Evolutionary conservation across 2,329 filamentous ascomycete genomes (phyloP), one percentile per base, ranked within the genome.

Genomic region (Colletotrichum navitas): DNA sequence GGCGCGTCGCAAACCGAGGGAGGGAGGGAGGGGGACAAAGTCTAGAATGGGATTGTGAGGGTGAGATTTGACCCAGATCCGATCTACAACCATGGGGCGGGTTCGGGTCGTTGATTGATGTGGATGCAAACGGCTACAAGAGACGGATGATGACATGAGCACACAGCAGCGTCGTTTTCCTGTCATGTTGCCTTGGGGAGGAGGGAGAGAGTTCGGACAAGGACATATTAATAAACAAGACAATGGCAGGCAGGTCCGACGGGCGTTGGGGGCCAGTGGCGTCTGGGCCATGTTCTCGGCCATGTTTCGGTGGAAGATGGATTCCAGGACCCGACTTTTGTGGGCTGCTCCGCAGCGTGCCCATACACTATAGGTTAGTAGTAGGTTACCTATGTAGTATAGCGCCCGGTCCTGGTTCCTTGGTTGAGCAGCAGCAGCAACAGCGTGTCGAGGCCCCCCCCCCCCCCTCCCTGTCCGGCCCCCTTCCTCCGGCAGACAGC

Each of bases 201-300:
- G 21, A 16, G 39, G 39, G 39, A 21, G 8, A 11, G 21, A n/a
- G 76, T 78, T 82, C 80, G 81, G 81, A 79, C 79, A 82, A 74
- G 79, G 81, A 81, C 80, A 81, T 59, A 75, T 3, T 10, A 39
- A 39, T 1, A 76, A 75, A 79, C 79, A 81, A 76, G 7, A 77
- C 39, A 77, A 24, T 5, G n/a, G 76, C 76, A 75, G n/a, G 76
- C 76, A 75, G 76, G 76, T 34, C 56, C 43, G 51, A 29, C 24
- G 47, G 55, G 45, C 26, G 43, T 74, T 73, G 41, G 74, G 76
- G 76, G 76, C 77, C 79, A 78, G 77, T 70, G 56, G 68, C 71
- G 62, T 72, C 72, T 76, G 72, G 73, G 72, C 63, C 56, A 54
- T 56, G 16, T 43, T 51, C 21, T 51, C 49, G 49, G 49, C 49